A percentile compares a stretch with the other conserved stretches of the same genome.
Conservation (phyloP, 331 rosid genomes). For the Dryas integrifolia region DNA sequence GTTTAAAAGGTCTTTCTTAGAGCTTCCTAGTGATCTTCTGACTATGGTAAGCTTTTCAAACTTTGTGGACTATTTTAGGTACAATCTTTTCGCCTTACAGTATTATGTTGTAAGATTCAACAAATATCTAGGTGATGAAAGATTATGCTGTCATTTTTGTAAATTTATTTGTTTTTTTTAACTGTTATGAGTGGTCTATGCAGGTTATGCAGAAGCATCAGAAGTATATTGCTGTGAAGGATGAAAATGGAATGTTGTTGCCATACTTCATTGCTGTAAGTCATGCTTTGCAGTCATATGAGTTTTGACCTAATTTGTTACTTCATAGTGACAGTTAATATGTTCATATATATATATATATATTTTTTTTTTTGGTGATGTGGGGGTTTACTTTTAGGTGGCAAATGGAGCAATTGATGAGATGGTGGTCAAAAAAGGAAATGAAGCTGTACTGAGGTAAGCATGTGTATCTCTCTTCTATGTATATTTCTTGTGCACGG, state of each 20-base stretch:
- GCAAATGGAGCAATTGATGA: conserved; percentile 86
- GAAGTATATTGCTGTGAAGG: conserved; percentile 73
- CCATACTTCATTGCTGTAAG: conserved; percentile 93
- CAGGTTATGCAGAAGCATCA: conserved; percentile 99
- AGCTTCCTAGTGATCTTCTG: conserved; percentile 91
- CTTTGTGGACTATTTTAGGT: neutral
- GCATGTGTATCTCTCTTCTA: neutral
- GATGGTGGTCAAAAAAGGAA: conserved; percentile 72
- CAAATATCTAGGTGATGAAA: neutral
- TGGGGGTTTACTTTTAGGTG: conserved; percentile 50
- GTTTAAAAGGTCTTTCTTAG: conserved; percentile 75
- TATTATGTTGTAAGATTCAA: neutral
- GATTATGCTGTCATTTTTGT: neutral
- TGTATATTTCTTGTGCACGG: neutral
- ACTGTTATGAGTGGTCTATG: conserved; percentile 19
- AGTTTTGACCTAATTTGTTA: conserved; percentile 13
- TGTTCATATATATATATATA: neutral
- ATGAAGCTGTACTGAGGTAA: conserved; percentile 93
- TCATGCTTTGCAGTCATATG: conserved; percentile 24
- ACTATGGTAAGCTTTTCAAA: conserved; percentile 61
- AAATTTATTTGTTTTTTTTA: conserved; percentile 19
- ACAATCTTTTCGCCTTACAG: neutral
- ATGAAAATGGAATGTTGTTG: conserved; percentile 56
- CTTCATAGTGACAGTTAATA: neutral
- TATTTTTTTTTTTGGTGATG: neutral